Evolutionary conservation across 2,329 filamentous ascomycete species (phyloP).

Genomic region (Ascochyta rabiei): DNA sequence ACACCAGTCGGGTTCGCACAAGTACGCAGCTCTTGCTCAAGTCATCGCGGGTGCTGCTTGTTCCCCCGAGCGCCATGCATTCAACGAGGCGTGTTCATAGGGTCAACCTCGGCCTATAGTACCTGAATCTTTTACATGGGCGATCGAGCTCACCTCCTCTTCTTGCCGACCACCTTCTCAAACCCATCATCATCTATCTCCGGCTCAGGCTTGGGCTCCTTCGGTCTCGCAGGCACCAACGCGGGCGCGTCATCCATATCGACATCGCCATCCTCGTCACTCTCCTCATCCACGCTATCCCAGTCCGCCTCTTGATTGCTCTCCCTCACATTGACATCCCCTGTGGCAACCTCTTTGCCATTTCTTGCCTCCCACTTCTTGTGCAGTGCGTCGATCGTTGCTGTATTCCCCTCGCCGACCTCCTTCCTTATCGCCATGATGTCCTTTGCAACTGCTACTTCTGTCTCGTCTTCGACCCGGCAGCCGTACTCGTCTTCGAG

Average conservation of each 20-base stretch:
- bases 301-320: constrained; percentile 57
- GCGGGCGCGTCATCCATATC: constrained; percentile 48
- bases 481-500: constrained; percentile 97
- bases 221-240: constrained; percentile 43
- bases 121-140: background rate
- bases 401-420: constrained; percentile 69
- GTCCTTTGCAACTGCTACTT: constrained; percentile 71
- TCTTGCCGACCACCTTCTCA: constrained; percentile 51
- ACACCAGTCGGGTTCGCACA: background rate
- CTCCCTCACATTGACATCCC: constrained; percentile 58
- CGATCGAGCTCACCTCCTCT: constrained; percentile 37
- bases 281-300: constrained; percentile 58
- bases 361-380: constrained; percentile 66
- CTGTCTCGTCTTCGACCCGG: constrained; percentile 87
- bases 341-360: constrained; percentile 61
- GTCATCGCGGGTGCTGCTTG: background rate
- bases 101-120: background rate
- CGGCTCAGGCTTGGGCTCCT: constrained; percentile 40
- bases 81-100: background rate
- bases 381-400: constrained; percentile 68
- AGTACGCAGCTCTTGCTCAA: background rate
- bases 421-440: constrained; percentile 72
- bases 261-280: constrained; percentile 51
- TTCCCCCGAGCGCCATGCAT: background rate
- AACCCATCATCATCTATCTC: constrained; percentile 53